Conservation (phyloP, 139 green algal species). For the Penium margaritaceum region DNA sequence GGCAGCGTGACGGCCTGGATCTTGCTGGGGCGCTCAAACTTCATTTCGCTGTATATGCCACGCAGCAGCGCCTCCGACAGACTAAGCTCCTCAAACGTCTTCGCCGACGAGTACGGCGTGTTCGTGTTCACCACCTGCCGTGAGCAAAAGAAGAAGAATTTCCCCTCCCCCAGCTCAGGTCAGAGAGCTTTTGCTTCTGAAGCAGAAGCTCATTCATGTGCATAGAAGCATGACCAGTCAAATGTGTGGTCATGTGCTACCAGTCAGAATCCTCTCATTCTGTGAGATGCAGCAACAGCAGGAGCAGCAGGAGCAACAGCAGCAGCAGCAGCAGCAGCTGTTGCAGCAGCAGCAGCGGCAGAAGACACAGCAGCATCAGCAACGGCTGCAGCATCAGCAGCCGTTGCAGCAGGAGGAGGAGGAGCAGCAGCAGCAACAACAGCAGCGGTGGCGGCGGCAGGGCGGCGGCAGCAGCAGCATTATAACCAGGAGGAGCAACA, state of each 20-base stretch:
- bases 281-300: no score
- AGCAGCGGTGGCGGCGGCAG: no score
- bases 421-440: no score
- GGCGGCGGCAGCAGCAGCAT: no score
- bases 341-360: no score
- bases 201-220: not conserved
- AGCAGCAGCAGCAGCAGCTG: no score
- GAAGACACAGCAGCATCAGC: no score
- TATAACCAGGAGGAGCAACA: no score
- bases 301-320: no score
- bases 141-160: not conserved
- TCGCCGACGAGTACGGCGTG: conserved; percentile 70
- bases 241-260: not conserved
- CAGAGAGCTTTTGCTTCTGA: not conserved
- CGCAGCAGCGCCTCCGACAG: conserved; percentile 68
- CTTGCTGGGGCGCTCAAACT: conserved; percentile 85
- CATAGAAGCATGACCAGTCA: not conserved
- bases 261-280: no score
- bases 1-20: conserved; percentile 92
- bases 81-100: conserved; percentile 79
- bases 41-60: conserved; percentile 96
- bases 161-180: not conserved
- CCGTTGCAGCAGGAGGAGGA: no score
- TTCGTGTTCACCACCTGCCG: conserved; percentile 34
- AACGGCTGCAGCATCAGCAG: no score